Evolutionary conservation across 768 basidiomycete species (phyloP), one percentile per base, ranked within the genome.

Genomic region (Leccinum rimulosum): DNA sequence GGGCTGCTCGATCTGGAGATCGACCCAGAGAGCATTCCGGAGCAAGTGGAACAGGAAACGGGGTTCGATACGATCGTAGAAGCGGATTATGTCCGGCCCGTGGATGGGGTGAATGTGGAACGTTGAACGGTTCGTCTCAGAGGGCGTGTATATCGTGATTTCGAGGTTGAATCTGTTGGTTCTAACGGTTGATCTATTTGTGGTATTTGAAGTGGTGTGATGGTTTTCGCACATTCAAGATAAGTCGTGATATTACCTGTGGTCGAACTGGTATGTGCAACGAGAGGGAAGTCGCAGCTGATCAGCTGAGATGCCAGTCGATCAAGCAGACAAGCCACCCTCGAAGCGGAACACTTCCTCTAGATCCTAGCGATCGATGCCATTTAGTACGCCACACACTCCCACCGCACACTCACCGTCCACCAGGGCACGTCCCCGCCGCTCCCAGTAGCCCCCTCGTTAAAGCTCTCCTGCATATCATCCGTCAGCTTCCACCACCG

Each of bases 401-500:
- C 8, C 14, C 0, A 5, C 28, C 6, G 14, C 19, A 5, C 6
- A 68, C 77, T 66, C 59, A 86, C 85, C 73, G 75, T 78, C 86
- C 85, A 85, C 91, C 90, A 92, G 58, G 89, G 86, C 12, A 85
- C 73, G 4, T 82, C 83, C 25, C 78, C 79, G 11, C 83, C 88
- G 60, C 88, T 90, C 15, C 89, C 89, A 6, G 76, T 77, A 4
- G 89, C 89, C 40, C 82, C 88, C 3, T 82, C 78, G n/a, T 85
- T 78, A 47, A 91, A 83, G 66, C 84, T 88, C 71, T 87, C 83
- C 72, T 93, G 91, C 89, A 92, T 89, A 4, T 66, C 76, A 69
- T 91, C 90, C 0, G 88, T 91, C 48, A 90, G 69, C 64, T 77
- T 74, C 90, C 91, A 91, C 90, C 90, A 92, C 59, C 80, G 70